Evolutionary conservation across 495 filamentous ascomycete species (phyloP), one percentile per base, ranked within the genome.

Genomic region (Annulohypoxylon bovei): DNA sequence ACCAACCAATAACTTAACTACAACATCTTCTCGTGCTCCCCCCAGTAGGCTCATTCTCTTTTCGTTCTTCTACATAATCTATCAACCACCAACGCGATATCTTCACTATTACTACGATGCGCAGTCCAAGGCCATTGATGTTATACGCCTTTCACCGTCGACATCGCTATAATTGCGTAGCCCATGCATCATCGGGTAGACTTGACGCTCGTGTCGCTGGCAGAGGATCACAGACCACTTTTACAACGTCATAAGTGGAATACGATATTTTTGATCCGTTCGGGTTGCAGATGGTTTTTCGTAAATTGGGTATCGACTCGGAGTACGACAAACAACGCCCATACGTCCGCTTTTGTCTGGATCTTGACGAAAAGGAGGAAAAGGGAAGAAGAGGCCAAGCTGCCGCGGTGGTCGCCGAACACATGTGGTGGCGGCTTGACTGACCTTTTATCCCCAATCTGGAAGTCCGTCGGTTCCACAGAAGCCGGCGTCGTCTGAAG

Each of bases 101-200:
- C 25, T 55, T 53, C 53, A 37, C 39, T 71, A 42, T 16, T 4
- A 16, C n/a, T 42, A 75, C 67, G 30, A 77, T 77, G 69, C 56
- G 62, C 63, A 55, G 27, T 69, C 56, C 58, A 54, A 46, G 57
- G 67, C 52, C 35, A n/a, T 58, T 60, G 35, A 65, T 70, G 67
- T 59, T 57, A 66, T 30, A 67, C 37, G 27, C 3, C 33, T 49
- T 50, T 46, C 16, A 55, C 18, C 33, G 53, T 20, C 62, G 42
- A 61, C 53, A 61, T 65, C 47, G 27, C 55, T 60, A 32, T 50
- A 40, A 67, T 63, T 62, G 62, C 37, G 68, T 63, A 50, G 52
- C 63, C 71, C 68, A 77, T 77, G 75, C 68, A 71, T 69, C 68
- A 71, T 67, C 73, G 44, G 40, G 42, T 62, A 65, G 53, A 63